phyloP scores from a whole-genome alignment of 2,329 filamentous ascomycete genomes.

The Xylariaceae sp. region DNA sequence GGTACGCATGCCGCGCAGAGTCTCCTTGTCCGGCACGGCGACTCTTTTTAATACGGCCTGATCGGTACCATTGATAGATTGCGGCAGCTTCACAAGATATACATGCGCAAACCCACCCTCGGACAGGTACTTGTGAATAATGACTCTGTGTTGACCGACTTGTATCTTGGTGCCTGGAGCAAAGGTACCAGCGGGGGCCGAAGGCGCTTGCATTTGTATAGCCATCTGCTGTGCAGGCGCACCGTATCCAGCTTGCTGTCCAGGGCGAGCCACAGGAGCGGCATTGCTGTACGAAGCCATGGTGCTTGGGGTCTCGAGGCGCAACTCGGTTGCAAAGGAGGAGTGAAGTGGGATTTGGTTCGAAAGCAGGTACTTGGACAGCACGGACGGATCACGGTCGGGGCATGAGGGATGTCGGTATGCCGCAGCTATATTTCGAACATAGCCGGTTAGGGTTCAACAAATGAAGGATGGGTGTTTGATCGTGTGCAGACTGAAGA shows the following conservation, averaged over 20 bases:
- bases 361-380: neutral
- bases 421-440: conserved; percentile 19
- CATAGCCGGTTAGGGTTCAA: conserved; percentile 9
- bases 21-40: conserved; percentile 92
- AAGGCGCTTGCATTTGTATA: conserved; percentile 23
- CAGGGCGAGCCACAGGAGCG: conserved; percentile 31
- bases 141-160: conserved; percentile 84
- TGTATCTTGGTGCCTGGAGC: conserved; percentile 93
- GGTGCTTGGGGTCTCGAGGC: conserved; percentile 1
- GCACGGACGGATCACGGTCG: neutral
- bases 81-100: conserved; percentile 85
- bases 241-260: conserved; percentile 38
- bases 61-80: conserved; percentile 72
- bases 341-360: conserved; percentile 3
- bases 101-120: conserved; percentile 98
- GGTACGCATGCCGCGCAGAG: conserved; percentile 91
- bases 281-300: conserved; percentile 28
- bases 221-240: conserved; percentile 28
- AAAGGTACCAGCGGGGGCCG: conserved; percentile 78
- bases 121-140: conserved; percentile 95
- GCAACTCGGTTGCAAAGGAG: conserved; percentile 4
- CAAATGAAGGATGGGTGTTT: too few species aligned
- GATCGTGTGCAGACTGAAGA: too few species aligned
- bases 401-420: conserved; percentile 11
- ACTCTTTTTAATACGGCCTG: conserved; percentile 88